Percentiles rank a stretch among this genome's conserved stretches.
These are phyloP conservation scores for Chytriomyces confervae DNA, from an alignment of 192 early-diverging fungal genomes.

Conservation along the genomic window DNA sequence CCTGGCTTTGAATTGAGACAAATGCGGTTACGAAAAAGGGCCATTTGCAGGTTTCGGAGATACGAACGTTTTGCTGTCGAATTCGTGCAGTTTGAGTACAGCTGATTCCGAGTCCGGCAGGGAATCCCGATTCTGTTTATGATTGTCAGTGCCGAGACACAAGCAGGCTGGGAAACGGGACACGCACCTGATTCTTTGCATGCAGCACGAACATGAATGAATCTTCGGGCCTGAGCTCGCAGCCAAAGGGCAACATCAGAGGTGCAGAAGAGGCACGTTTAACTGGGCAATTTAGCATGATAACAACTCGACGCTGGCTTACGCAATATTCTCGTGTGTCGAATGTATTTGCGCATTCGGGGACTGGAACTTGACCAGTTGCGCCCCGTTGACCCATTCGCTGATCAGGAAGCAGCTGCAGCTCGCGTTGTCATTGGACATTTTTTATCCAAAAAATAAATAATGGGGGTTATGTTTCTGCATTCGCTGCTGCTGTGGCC, in stretches of 20 bases:
- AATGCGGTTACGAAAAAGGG: neutral
- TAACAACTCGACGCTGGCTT: neutral
- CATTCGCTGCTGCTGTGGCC: too few species aligned
- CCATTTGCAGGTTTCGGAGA: too few species aligned
- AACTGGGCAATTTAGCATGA: neutral
- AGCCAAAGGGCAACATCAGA: neutral
- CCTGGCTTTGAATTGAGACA: neutral
- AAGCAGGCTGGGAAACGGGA: neutral
- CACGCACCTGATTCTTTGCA: neutral
- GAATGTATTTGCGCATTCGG: neutral
- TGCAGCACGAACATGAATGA: slow-evolving; percentile 2
- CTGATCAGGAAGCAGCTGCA: too few species aligned
- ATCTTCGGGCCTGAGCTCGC: slow-evolving; percentile 4
- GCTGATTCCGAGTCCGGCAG: neutral
- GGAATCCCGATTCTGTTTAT: neutral
- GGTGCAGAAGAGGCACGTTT: too few species aligned
- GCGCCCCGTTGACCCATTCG: too few species aligned
- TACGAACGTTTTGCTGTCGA: neutral
- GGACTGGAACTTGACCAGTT: neutral
- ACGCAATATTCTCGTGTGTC: neutral
- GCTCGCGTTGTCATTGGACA: too few species aligned
- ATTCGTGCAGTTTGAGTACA: slow-evolving; percentile 10
- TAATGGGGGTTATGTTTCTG: too few species aligned
- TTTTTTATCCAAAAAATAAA: too few species aligned
- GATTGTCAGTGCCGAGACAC: neutral